Conservation (phyloP, 2,329 filamentous ascomycete genomes). For the Cladosporium oxysporum region DNA sequence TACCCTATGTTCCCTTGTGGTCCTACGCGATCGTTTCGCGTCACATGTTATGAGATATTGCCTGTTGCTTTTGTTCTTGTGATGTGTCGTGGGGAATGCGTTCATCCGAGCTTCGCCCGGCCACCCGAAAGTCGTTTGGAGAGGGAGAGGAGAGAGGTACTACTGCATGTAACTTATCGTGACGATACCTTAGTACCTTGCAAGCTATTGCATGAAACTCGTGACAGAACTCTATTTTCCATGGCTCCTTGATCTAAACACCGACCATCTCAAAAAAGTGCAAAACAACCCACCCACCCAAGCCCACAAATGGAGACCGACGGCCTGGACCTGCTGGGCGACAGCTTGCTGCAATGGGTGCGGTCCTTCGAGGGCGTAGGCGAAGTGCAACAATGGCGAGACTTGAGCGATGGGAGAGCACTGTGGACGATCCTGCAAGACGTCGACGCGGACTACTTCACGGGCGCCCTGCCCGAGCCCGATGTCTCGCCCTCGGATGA, state of each 20-base stretch:
- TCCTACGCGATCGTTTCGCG: not conserved
- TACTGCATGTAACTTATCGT: not conserved
- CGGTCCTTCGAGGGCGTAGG: constrained; percentile 46
- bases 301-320: constrained; percentile 12
- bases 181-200: not conserved
- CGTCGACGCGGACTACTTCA: constrained; percentile 49
- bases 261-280: not conserved
- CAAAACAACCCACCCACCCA: not conserved
- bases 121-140: not conserved
- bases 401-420: constrained; percentile 49
- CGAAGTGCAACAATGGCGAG: constrained; percentile 41
- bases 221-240: not conserved
- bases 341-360: constrained; percentile 41
- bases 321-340: constrained; percentile 29
- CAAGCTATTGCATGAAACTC: not conserved
- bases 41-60: not conserved
- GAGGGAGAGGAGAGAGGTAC: not conserved
- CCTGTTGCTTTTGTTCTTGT: not conserved
- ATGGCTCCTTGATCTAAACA: not conserved
- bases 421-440: constrained; percentile 52
- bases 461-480: constrained; percentile 49
- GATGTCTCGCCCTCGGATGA: constrained; percentile 46
- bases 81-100: not conserved
- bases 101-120: not conserved
- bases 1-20: not conserved